Base-by-base conservation (phyloP, 176 grass and related monocot genomes). In the Hsuehochloa calcarea region DNA sequence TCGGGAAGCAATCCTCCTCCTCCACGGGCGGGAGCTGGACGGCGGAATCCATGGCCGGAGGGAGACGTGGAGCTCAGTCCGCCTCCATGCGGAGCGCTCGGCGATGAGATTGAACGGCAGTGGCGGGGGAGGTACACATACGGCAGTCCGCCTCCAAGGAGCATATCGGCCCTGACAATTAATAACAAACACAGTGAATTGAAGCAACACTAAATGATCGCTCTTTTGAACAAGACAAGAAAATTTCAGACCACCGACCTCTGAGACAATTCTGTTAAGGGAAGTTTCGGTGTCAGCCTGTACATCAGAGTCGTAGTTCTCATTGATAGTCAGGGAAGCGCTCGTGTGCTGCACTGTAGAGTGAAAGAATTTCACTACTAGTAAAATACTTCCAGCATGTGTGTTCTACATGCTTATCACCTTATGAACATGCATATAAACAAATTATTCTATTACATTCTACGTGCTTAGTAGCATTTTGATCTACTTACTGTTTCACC, bases 271-370 rank as follows among this genome's bases (percentile, higher is more conserved):
- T 67, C 81, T 82, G 74, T 90, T 98, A 43, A 98, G 96, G 68
- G 96, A 98, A 68, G 93, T 96, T 84, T 98, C 93, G 3, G 96
- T 98, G 85, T 94, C 96, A 65, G 82, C 89, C 84, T 92, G 93
- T 27, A 98, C 96, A 92, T 98, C 96, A 0, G 91, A 85, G 70
- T 98, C 93, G 38, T 98, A 98, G 58, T 98, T 98, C 86, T 96
- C 93, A 62, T 98, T 98, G 84, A 98, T 96, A 66, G 96, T 98
- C 64, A 98, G 81, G 22, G 96, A 98, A 70, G 96, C 91, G n/a
- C 96, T 98, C 78, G 96, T 98, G 80, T 98, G 93, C 86, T 94
- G 96, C 88, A 95, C 96, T 95, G 93, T 19, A 87, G 9, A 83
- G 55, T 1, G 5, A 54, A 92, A 62, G 82, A 45, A 90, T 58